Conservation (phyloP, 169 alveolate species). For the Babesia divergens region DNA sequence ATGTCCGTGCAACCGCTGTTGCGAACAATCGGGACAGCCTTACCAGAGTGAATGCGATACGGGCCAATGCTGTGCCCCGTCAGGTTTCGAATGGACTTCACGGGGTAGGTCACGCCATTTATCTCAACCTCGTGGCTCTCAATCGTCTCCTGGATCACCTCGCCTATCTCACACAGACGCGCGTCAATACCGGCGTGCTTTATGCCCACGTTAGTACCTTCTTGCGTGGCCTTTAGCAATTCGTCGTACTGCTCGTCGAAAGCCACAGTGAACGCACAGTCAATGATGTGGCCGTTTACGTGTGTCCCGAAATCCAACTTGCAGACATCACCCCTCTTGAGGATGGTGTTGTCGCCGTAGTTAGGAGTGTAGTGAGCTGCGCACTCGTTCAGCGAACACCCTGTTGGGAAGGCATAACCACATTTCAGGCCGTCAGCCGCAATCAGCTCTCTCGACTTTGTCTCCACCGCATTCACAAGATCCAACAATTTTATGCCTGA, state of each 20-base stretch:
- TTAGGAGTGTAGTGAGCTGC: constrained; percentile 99
- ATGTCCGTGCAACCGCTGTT: constrained; percentile 82
- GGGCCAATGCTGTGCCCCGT: constrained; percentile 98
- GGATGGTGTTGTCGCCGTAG: constrained; percentile 84
- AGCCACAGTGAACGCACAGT: constrained; percentile 99
- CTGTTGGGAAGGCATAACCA: constrained; percentile 99
- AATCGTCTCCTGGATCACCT: constrained; percentile 96
- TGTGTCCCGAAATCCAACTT: constrained; percentile 99
- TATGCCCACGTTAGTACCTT: constrained; percentile 98
- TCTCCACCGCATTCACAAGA: constrained; percentile 93
- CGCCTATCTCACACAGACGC: constrained; percentile 94
- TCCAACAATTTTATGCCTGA: constrained; percentile 92
- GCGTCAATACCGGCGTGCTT: constrained; percentile 99
- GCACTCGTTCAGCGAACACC: constrained; percentile 93
- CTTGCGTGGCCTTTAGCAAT: constrained; percentile 93
- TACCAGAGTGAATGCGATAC: constrained; percentile 97
- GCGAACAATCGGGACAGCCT: constrained; percentile 98
- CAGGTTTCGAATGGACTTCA: constrained; percentile 94
- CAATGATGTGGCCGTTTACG: constrained; percentile 97
- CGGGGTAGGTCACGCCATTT: constrained; percentile 88
- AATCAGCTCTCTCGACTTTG: constrained; percentile 91
- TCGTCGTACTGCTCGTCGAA: constrained; percentile 84
- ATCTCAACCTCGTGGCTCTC: constrained; percentile 95
- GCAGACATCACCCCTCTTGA: constrained; percentile 85
- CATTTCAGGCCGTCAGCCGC: constrained; percentile 93